Percentiles rank a stretch among this genome's conserved stretches.
Conservation (phyloP, 2,329 filamentous ascomycete genomes). For the Exophiala dermatitidis region DNA sequence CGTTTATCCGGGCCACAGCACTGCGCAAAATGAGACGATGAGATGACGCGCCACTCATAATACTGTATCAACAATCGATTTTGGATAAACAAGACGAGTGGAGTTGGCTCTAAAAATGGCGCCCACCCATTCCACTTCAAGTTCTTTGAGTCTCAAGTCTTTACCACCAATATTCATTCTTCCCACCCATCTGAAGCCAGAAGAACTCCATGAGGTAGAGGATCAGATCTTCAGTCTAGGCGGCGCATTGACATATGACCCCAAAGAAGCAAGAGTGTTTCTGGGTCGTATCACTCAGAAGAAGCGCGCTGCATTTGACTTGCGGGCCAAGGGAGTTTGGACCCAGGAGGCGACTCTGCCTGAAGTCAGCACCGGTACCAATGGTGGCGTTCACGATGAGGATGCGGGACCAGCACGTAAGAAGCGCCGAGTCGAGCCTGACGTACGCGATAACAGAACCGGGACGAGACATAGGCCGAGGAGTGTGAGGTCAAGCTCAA, state of each 20-base stretch:
- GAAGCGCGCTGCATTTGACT: slow-evolving; percentile 67
- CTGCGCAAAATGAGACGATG: no score
- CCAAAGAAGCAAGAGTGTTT: slow-evolving; percentile 64
- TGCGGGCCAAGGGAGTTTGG: slow-evolving; percentile 59
- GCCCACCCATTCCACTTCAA: neutral
- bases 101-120: neutral
- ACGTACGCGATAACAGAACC: slow-evolving; percentile 9
- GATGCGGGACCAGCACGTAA: slow-evolving; percentile 9
- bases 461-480: slow-evolving; percentile 1
- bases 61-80: neutral
- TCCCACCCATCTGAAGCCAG: slow-evolving; percentile 57
- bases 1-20: no score
- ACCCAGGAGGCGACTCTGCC: slow-evolving; percentile 33
- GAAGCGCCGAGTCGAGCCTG: slow-evolving; percentile 6
- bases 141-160: slow-evolving; percentile 13
- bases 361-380: neutral
- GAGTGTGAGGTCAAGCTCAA: slow-evolving; percentile 8
- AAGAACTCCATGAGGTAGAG: slow-evolving; percentile 58
- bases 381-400: neutral
- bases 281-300: slow-evolving; percentile 65
- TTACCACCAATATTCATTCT: slow-evolving; percentile 67
- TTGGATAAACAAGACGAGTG: no score
- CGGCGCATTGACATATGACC: slow-evolving; percentile 61
- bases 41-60: neutral
- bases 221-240: slow-evolving; percentile 50